These are phyloP conservation scores for Calonectria naviculata DNA, from an alignment of 2,329 filamentous ascomycete genomes.

Conservation along the genomic window DNA sequence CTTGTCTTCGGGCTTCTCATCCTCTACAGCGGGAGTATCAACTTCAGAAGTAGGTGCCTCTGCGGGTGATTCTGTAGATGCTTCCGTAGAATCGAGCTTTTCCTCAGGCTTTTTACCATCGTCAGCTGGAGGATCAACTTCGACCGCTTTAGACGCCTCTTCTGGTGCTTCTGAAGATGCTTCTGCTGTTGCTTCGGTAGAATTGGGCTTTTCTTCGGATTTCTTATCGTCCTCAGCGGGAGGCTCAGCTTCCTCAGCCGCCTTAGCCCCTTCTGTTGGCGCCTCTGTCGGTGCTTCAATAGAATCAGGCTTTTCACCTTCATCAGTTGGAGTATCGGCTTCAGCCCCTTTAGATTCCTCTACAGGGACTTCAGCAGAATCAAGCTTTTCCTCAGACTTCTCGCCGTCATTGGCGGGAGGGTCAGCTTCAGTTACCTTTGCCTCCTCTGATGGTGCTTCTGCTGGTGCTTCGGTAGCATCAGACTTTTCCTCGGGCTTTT, in stretches of 20 bases:
- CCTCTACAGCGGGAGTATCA: not conserved
- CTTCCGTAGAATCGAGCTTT: not conserved
- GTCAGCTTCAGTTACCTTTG: not conserved
- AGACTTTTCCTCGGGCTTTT: no score
- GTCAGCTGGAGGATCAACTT: not conserved
- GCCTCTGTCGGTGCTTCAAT: not conserved
- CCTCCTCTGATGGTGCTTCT: not conserved
- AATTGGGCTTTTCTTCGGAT: not conserved
- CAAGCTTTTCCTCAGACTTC: not conserved
- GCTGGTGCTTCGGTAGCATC: not conserved
- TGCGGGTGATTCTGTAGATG: not conserved
- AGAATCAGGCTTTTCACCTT: not conserved
- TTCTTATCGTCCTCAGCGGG: not conserved
- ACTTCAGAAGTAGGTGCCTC: not conserved
- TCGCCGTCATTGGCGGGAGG: not conserved
- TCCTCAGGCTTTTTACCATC: not conserved
- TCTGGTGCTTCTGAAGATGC: not conserved
- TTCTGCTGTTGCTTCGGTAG: not conserved
- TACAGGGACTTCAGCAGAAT: not conserved
- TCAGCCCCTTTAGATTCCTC: not conserved
- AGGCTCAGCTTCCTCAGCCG: slow-evolving; percentile 1
- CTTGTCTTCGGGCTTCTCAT: slow-evolving; percentile 6
- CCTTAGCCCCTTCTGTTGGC: slow-evolving; percentile 3
- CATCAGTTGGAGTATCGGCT: not conserved
- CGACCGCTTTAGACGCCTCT: not conserved